These are phyloP conservation scores for Acacia melanoxylon DNA, from an alignment of 306 rosid genomes.

Conservation along the genomic window DNA sequence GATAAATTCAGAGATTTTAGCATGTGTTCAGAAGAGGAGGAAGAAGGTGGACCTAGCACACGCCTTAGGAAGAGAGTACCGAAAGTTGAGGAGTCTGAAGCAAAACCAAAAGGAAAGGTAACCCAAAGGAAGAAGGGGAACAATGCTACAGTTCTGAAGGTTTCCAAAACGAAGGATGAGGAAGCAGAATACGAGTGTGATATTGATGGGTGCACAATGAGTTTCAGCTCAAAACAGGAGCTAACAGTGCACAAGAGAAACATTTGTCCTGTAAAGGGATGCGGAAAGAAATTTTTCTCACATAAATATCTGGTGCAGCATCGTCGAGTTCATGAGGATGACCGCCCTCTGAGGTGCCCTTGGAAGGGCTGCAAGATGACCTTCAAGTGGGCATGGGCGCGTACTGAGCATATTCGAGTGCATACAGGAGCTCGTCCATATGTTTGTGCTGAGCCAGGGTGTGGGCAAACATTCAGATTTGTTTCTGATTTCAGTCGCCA, in stretches of 20 bases:
- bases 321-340: slow-evolving; percentile 90
- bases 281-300: slow-evolving; percentile 97
- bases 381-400: slow-evolving; percentile 99
- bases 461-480: slow-evolving; percentile 95
- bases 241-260: slow-evolving; percentile 76
- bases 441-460: slow-evolving; percentile 78
- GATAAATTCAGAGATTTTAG: slow-evolving; percentile 37
- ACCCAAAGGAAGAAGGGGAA: slow-evolving; percentile 62
- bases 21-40: slow-evolving; percentile 56
- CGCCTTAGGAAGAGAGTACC: slow-evolving; percentile 81
- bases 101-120: slow-evolving; percentile 56
- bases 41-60: slow-evolving; percentile 85
- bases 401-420: slow-evolving; percentile 94
- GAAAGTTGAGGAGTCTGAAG: slow-evolving; percentile 49
- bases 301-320: slow-evolving; percentile 99
- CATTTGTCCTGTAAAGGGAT: slow-evolving; percentile 93
- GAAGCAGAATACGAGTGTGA: slow-evolving; percentile 75
- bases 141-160: slow-evolving; percentile 52
- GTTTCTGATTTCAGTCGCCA: slow-evolving; percentile 99
- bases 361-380: slow-evolving; percentile 99
- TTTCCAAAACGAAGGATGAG: slow-evolving; percentile 53
- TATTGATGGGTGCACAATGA: slow-evolving; percentile 92
- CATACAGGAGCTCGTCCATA: slow-evolving; percentile 98
- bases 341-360: slow-evolving; percentile 92
- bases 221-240: slow-evolving; percentile 75